phyloP scores from a whole-genome alignment of 2,329 filamentous ascomycete species.

The Hortaea sp. region DNA sequence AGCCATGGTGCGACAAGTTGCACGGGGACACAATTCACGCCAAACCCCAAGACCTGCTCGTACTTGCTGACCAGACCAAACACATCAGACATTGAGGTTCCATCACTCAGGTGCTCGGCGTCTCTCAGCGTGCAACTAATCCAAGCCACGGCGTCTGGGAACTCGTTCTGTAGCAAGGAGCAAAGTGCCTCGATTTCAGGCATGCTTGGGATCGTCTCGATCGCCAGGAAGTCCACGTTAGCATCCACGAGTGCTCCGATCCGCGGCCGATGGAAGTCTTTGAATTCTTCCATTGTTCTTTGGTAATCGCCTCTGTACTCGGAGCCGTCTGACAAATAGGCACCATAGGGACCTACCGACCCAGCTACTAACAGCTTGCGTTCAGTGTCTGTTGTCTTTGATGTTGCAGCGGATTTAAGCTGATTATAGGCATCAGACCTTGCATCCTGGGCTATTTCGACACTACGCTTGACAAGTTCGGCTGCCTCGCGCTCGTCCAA shows the following conservation, averaged over 20 bases:
- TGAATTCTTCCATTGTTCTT: conserved; percentile 20
- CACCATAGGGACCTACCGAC: conserved; percentile 39
- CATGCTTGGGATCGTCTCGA: conserved; percentile 36
- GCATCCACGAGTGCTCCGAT: conserved; percentile 32
- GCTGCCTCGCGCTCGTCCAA: conserved; percentile 24
- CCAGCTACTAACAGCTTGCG: conserved; percentile 31
- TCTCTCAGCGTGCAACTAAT: conserved; percentile 33
- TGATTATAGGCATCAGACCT: conserved; percentile 21
- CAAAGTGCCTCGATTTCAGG: conserved; percentile 31
- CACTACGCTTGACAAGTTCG: conserved; percentile 31
- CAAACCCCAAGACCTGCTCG: conserved; percentile 29
- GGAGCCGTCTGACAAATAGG: conserved; percentile 36
- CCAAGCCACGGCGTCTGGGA: conserved; percentile 29
- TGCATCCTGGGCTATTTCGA: conserved; percentile 31
- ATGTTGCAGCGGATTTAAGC: background rate
- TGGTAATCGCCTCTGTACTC: conserved; percentile 38
- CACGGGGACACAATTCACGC: conserved; percentile 36
- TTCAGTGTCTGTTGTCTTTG: background rate
- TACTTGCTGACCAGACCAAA: conserved; percentile 20
- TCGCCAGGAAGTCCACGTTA: conserved; percentile 34
- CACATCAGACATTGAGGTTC: conserved; percentile 28
- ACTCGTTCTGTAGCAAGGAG: conserved; percentile 29
- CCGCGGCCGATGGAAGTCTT: conserved; percentile 34
- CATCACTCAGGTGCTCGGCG: conserved; percentile 30
- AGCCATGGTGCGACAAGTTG: conserved; percentile 26